Percentiles rank a stretch among this genome's conserved stretches.
Conservation (phyloP, 2,329 filamentous ascomycete genomes). For the Paecilomyces fulvus region DNA sequence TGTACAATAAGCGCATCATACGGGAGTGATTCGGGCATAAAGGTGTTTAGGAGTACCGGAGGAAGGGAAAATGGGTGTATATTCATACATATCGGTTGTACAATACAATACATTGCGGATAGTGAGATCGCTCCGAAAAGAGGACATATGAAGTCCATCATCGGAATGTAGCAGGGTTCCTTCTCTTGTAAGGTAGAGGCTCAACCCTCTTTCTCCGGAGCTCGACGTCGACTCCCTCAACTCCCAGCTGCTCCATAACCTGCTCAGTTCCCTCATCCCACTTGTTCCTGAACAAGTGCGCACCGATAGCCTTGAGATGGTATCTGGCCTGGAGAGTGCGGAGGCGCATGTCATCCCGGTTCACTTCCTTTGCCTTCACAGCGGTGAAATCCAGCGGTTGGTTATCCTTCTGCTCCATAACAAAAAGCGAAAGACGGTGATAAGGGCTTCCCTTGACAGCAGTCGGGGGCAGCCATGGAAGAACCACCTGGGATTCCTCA, state of each 20-base stretch:
- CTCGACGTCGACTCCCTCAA: slow-evolving; percentile 72
- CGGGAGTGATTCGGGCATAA: neutral
- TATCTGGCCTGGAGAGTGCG: slow-evolving; percentile 66
- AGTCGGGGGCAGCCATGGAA: slow-evolving; percentile 77
- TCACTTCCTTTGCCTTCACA: slow-evolving; percentile 43
- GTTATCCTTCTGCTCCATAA: slow-evolving; percentile 68
- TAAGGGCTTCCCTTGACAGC: slow-evolving; percentile 86
- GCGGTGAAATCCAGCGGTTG: slow-evolving; percentile 49
- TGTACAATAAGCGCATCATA: neutral
- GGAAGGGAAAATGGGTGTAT: slow-evolving; percentile 20
- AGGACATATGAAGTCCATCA: slow-evolving; percentile 14
- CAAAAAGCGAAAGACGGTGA: slow-evolving; percentile 75
- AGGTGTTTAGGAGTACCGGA: slow-evolving; percentile 1
- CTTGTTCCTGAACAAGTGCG: slow-evolving; percentile 75
- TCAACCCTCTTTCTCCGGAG: slow-evolving; percentile 73
- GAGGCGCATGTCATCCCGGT: slow-evolving; percentile 63
- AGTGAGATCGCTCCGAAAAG: slow-evolving; percentile 2
- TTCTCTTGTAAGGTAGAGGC: slow-evolving; percentile 56
- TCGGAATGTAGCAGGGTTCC: slow-evolving; percentile 41
- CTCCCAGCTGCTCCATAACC: slow-evolving; percentile 72
- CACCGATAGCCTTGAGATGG: slow-evolving; percentile 63
- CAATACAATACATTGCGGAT: slow-evolving; percentile 25
- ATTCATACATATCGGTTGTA: slow-evolving; percentile 37
- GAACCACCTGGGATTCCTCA: slow-evolving; percentile 56
- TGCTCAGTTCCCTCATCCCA: slow-evolving; percentile 85